Evolutionary conservation across 495 filamentous ascomycete genomes (phyloP), one percentile per base, ranked within the genome.

Genomic region (Talaromyces proteolyticus): DNA sequence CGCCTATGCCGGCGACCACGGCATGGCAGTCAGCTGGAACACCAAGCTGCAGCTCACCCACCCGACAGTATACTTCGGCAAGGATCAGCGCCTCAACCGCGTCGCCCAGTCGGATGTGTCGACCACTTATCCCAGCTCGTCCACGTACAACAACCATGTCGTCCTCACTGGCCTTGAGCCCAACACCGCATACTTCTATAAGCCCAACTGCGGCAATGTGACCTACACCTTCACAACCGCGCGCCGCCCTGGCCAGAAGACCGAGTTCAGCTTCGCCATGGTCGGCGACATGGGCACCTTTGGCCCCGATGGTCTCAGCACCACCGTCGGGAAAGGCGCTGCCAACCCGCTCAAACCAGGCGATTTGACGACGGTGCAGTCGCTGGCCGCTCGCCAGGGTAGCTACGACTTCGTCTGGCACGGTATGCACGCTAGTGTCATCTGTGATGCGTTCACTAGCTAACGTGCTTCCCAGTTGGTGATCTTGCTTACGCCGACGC

Each of bases 401-500:
- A n/a, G n/a, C n/a, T n/a, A n/a, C n/a, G n/a, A n/a, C n/a, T n/a
- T n/a, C n/a, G n/a, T n/a, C n/a, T n/a, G n/a, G n/a, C n/a, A n/a
- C n/a, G n/a, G n/a, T n/a, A n/a, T n/a, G n/a, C n/a, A n/a, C n/a
- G n/a, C n/a, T n/a, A n/a, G n/a, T n/a, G n/a, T n/a, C n/a, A n/a
- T n/a, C n/a, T n/a, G n/a, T n/a, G n/a, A n/a, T n/a, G n/a, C n/a
- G n/a, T n/a, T n/a, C n/a, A n/a, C n/a, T n/a, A n/a, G n/a, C n/a
- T n/a, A n/a, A n/a, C n/a, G n/a, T n/a, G n/a, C n/a, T n/a, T n/a
- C n/a, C n/a, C n/a, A n/a, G n/a, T n/a, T 72, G 63, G 47, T 52
- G 67, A 73, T 52, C 60, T 74, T 53, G 65, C 68, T 2, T 74
- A 73, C 43, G 70, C 70, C 18, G 70, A 72, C 52, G 59, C 64